phyloP scores from a whole-genome alignment of 495 filamentous ascomycete species.

The Xylaria longipes region DNA sequence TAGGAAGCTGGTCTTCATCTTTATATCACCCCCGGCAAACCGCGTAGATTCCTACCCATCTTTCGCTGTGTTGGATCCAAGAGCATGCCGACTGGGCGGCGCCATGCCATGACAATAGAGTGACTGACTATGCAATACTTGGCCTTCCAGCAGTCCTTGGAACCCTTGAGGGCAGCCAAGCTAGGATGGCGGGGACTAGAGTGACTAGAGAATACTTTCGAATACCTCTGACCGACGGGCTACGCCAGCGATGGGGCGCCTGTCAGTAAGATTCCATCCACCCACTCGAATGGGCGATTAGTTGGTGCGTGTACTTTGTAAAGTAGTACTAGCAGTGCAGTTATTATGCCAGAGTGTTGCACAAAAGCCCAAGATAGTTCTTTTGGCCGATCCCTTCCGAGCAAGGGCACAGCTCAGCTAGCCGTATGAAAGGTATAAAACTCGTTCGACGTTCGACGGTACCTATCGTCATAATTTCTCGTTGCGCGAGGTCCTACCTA shows the following conservation, averaged over 20 bases:
- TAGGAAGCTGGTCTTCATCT: conserved; percentile 14
- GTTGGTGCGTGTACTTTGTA: neutral
- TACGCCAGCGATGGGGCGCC: conserved; percentile 6
- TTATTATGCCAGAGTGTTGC: conserved; percentile 14
- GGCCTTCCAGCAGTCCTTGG: conserved; percentile 12
- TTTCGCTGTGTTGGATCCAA: neutral
- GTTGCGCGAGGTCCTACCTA: neutral
- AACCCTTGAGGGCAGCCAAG: conserved; percentile 8
- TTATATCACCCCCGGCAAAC: conserved; percentile 13
- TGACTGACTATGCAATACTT: conserved; percentile 12
- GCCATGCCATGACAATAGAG: conserved; percentile 22
- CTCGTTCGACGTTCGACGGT: neutral
- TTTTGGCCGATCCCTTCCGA: conserved; percentile 16
- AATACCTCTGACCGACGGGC: conserved; percentile 20
- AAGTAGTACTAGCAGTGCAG: neutral
- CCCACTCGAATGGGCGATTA: conserved; percentile 10
- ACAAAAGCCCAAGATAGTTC: conserved; percentile 17
- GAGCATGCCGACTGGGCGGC: conserved; percentile 11
- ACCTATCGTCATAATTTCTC: neutral
- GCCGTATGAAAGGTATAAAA: neutral
- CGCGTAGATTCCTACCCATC: conserved; percentile 2
- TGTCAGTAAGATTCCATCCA: conserved; percentile 16
- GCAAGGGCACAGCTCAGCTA: neutral
- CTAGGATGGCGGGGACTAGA: conserved; percentile 17
- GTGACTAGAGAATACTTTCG: conserved; percentile 22